Conservation (phyloP, 805 yeast genomes). For the Candida parachauliodes region DNA sequence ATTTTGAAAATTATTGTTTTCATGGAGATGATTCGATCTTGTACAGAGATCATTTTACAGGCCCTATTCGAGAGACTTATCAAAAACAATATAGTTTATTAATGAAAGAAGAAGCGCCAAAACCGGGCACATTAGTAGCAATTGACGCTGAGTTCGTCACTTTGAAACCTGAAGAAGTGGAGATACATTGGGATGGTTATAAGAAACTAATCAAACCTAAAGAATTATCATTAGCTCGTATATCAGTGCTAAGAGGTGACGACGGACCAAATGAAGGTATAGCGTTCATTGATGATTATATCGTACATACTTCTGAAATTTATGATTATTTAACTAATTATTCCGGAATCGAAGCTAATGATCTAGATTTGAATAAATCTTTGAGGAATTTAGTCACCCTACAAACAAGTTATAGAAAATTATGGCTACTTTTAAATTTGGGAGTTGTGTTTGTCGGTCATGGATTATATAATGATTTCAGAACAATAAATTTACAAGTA, state of each 20-base stretch:
- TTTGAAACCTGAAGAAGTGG: conserved; percentile 72
- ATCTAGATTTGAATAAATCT: conserved; percentile 68
- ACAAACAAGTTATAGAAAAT: conserved; percentile 79
- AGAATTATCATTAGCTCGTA: conserved; percentile 75
- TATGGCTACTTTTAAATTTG: conserved; percentile 84
- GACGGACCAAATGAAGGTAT: conserved; percentile 62
- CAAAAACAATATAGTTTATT: conserved; percentile 65
- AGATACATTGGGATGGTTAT: conserved; percentile 69
- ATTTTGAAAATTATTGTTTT: conserved; percentile 7
- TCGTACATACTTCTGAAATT: conserved; percentile 66
- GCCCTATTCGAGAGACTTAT: conserved; percentile 56
- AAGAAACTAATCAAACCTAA: conserved; percentile 72
- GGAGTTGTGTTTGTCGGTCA: conserved; percentile 96
- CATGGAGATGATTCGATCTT: conserved; percentile 49
- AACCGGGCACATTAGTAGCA: conserved; percentile 74
- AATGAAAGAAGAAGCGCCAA: conserved; percentile 67
- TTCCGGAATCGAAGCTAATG: conserved; percentile 94
- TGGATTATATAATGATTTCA: conserved; percentile 85
- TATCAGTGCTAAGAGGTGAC: conserved; percentile 77
- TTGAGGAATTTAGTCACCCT: conserved; percentile 68
- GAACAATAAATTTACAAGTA: conserved; percentile 88
- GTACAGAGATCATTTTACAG: conserved; percentile 71
- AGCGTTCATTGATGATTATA: conserved; percentile 92
- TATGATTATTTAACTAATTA: conserved; percentile 84
- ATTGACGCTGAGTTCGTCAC: conserved; percentile 96